These are phyloP conservation scores for Phoma herbarum DNA, from an alignment of 2,329 filamentous ascomycete genomes.

Conservation along the genomic window DNA sequence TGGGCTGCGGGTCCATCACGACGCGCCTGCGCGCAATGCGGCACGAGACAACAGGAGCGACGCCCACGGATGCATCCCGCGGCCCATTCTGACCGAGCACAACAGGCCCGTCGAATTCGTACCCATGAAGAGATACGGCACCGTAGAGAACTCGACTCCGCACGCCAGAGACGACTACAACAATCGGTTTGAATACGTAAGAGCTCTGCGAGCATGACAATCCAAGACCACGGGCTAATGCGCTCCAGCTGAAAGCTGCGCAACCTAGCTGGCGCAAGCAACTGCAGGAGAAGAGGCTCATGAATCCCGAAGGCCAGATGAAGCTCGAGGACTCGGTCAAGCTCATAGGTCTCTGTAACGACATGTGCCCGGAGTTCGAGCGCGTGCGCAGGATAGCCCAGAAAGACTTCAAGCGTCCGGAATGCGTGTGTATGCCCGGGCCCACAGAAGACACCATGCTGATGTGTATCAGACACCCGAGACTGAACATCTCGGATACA, in stretches of 20 bases:
- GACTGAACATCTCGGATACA: slow-evolving; percentile 44
- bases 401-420: slow-evolving; percentile 67
- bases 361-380: slow-evolving; percentile 72
- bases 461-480: slow-evolving; percentile 35
- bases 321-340: slow-evolving; percentile 68
- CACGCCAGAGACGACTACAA: slow-evolving; percentile 36
- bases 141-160: slow-evolving; percentile 33
- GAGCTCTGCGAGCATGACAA: neutral
- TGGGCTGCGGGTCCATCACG: slow-evolving; percentile 8
- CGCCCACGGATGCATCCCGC: slow-evolving; percentile 28
- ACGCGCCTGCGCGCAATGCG: neutral
- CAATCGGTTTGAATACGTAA: slow-evolving; percentile 39
- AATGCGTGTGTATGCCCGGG: slow-evolving; percentile 59
- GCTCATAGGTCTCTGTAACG: slow-evolving; percentile 67
- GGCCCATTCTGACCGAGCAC: slow-evolving; percentile 32
- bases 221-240: slow-evolving; percentile 19
- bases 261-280: slow-evolving; percentile 51
- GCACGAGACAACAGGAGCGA: slow-evolving; percentile 4
- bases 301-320: slow-evolving; percentile 66
- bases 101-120: slow-evolving; percentile 21
- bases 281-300: slow-evolving; percentile 39
- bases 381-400: slow-evolving; percentile 68
- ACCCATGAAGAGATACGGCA: slow-evolving; percentile 11
- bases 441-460: neutral
- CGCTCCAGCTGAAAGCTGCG: slow-evolving; percentile 28